Evolutionary conservation across 495 filamentous ascomycete species (phyloP).

Genomic region (Chaetomium fimeti): DNA sequence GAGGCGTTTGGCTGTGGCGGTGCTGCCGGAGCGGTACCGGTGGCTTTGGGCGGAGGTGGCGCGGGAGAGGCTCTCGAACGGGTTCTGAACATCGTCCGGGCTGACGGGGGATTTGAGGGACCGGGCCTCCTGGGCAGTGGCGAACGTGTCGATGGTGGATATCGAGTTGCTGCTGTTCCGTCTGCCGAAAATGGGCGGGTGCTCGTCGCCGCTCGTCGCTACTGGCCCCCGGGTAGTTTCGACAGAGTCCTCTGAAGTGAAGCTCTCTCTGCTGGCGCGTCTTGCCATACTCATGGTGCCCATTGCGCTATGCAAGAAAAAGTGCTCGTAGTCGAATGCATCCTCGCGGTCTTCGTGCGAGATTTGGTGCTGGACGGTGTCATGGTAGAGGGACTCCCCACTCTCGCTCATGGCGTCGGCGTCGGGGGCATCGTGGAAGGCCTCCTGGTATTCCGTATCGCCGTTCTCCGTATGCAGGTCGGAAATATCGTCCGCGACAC

Average conservation of each 20-base stretch:
- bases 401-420: slow-evolving; percentile 48
- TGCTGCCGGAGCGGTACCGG: slow-evolving; percentile 28
- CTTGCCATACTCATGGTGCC: slow-evolving; percentile 60
- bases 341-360: slow-evolving; percentile 93
- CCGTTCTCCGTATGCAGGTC: slow-evolving; percentile 43
- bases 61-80: slow-evolving; percentile 24
- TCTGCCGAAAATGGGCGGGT: slow-evolving; percentile 28
- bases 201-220: slow-evolving; percentile 7
- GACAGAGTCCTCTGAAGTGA: slow-evolving; percentile 65
- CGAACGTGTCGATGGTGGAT: slow-evolving; percentile 78
- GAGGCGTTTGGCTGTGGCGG: slow-evolving; percentile 33
- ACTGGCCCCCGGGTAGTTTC: slow-evolving; percentile 67
- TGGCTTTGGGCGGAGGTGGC: slow-evolving; percentile 31
- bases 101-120: slow-evolving; percentile 33
- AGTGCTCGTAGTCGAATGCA: slow-evolving; percentile 95
- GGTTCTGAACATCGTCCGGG: slow-evolving; percentile 21
- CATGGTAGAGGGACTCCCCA: slow-evolving; percentile 58
- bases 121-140: slow-evolving; percentile 72
- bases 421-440: slow-evolving; percentile 33
- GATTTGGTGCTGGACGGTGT: slow-evolving; percentile 50
- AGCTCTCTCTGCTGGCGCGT: slow-evolving; percentile 55
- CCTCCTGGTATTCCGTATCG: slow-evolving; percentile 27
- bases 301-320: slow-evolving; percentile 88
- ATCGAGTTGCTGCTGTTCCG: slow-evolving; percentile 65
- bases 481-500: slow-evolving; percentile 31